phyloP scores from a whole-genome alignment of 2,329 filamentous ascomycete genomes.

The Fusarium sacchari region DNA sequence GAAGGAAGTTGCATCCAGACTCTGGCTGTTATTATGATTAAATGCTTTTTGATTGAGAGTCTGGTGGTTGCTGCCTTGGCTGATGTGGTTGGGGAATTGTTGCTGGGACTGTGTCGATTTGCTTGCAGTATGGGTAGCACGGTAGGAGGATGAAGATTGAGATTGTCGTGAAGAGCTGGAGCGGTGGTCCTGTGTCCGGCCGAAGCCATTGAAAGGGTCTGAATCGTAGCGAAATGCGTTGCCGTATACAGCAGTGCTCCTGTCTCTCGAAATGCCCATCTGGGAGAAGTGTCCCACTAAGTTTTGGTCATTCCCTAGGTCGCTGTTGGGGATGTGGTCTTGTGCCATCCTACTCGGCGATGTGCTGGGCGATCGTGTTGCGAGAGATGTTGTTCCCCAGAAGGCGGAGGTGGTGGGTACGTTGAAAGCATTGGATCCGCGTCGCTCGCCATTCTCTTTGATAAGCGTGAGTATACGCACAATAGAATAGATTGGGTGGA shows the following conservation, averaged over 20 bases:
- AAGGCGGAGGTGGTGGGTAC: slow-evolving; percentile 69
- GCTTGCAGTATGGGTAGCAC: slow-evolving; percentile 52
- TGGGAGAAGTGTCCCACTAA: slow-evolving; percentile 50
- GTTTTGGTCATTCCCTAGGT: slow-evolving; percentile 56
- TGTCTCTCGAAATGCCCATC: slow-evolving; percentile 35
- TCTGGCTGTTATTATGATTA: slow-evolving; percentile 49
- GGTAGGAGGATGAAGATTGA: slow-evolving; percentile 42
- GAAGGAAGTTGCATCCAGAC: slow-evolving; percentile 38
- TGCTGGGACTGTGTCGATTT: slow-evolving; percentile 60
- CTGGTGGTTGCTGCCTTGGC: slow-evolving; percentile 53
- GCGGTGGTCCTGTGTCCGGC: slow-evolving; percentile 62
- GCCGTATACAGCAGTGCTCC: slow-evolving; percentile 35
- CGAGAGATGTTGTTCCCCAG: slow-evolving; percentile 66
- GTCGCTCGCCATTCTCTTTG: slow-evolving; percentile 50
- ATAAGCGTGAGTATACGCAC: slow-evolving; percentile 23
- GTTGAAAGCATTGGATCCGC: slow-evolving; percentile 75
- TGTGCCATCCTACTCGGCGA: slow-evolving; percentile 69
- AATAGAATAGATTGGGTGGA: background rate
- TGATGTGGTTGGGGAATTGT: slow-evolving; percentile 53
- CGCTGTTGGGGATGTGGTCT: slow-evolving; percentile 56
- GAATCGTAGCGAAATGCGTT: slow-evolving; percentile 42
- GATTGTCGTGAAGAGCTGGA: slow-evolving; percentile 66
- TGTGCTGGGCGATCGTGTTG: slow-evolving; percentile 58
- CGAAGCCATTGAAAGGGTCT: slow-evolving; percentile 35
- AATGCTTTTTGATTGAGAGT: slow-evolving; percentile 43